Evolutionary conservation across 2,329 filamentous ascomycete species (phyloP), one percentile per base, ranked within the genome.

Genomic region (Ustilaginoidea virens): DNA sequence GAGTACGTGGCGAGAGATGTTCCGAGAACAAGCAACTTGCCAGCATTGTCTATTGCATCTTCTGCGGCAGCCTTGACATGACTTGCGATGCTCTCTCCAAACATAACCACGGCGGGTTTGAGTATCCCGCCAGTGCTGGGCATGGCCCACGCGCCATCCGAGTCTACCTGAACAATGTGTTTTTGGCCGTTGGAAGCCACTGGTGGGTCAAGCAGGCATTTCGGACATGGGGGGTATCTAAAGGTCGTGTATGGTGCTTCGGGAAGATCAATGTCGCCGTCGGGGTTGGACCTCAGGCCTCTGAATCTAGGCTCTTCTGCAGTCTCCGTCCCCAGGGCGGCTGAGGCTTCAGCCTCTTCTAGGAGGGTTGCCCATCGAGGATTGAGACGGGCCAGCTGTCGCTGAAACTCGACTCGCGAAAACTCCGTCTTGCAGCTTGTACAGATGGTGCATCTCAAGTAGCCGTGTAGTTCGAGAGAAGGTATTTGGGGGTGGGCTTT

Each of bases 31-130:
- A 96, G 60, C 20, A 96, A 53, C 34, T 72, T 70, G 5, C 73
- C 74, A 1, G 83, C 80, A 17, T 66, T 65, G 44, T 94, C 81
- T 28, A 96, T 72, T 9, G 80, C 79, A 17, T 71, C 57, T 46
- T 96, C 86, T 2, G 86, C 87, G 0, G 73, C 74, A 2, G 58
- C 51, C 50, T 92, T 94, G 20, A 86, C 74, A 2, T 55, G 44
- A 2, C 56, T 52, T 0, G 69, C 61, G 28, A 96, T 92, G 34
- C 73, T 86, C 53, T 96, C 90, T 11, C 90, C 90, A 49, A 96
- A 96, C 83, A 96, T 94, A 42, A 86, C 75, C 2, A 98, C 86
- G 1, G 81, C 81, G 4, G 90, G 90, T 47, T 96, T 96, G 31
- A 98, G 52, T 21, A 96, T 72, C 2, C 87, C 90, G 0, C 74